phyloP scores from a whole-genome alignment of 1,284 basidiomycete species.

The Mycena sp. region DNA sequence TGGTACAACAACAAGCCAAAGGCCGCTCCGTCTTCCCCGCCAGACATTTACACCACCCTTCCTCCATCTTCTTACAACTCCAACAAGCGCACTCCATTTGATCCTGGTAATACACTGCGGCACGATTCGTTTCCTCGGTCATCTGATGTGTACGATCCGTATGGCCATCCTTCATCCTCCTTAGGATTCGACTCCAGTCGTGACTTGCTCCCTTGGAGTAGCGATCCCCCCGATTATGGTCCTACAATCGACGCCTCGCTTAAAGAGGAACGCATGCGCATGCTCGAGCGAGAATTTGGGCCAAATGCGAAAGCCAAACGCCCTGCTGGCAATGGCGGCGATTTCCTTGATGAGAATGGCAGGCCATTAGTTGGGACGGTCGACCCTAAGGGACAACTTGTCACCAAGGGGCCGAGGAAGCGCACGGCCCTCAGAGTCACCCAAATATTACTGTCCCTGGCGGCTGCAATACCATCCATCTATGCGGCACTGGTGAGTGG shows the following conservation, averaged over 20 bases:
- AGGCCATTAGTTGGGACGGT: conserved; percentile 65
- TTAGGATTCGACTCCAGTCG: conserved; percentile 48
- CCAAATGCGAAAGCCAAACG: conserved; percentile 44
- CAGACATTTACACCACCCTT: conserved; percentile 47
- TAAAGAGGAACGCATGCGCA: conserved; percentile 73
- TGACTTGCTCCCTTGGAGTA: conserved; percentile 59
- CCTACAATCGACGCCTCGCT: conserved; percentile 55
- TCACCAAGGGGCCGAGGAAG: conserved; percentile 70
- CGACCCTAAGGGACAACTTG: conserved; percentile 61
- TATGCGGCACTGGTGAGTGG: conserved; percentile 64
- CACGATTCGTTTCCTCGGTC: conserved; percentile 34
- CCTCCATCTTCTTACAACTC: conserved; percentile 43
- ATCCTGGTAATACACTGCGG: conserved; percentile 46
- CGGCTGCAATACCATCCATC: conserved; percentile 62
- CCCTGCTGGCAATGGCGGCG: conserved; percentile 33
- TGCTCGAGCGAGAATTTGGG: conserved; percentile 74
- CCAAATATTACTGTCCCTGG: conserved; percentile 60
- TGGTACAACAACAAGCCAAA: conserved; percentile 59
- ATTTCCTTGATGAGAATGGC: conserved; percentile 53
- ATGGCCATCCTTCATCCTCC: conserved; percentile 40
- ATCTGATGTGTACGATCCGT: conserved; percentile 35
- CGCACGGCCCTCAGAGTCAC: conserved; percentile 58
- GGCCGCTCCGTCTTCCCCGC: conserved; percentile 14
- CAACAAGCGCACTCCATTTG: conserved; percentile 48
- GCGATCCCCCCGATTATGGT: conserved; percentile 51